Base-by-base conservation (phyloP, 352 stramenopile species). In the Globisporangium recalcitrans region DNA sequence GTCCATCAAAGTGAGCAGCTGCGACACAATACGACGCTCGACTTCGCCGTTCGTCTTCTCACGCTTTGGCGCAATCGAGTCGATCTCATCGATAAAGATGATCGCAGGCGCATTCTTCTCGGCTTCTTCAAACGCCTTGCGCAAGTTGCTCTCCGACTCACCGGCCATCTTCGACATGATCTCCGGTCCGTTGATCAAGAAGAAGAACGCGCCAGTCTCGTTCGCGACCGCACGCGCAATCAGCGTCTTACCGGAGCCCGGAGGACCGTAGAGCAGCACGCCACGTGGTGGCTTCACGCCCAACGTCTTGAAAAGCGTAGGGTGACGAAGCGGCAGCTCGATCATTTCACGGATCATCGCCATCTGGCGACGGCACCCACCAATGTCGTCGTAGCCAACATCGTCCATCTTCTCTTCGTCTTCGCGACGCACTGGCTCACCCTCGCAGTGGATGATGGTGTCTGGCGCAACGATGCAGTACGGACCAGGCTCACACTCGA, bases 1-100 rank as follows among this genome's bases (percentile, higher is more conserved):
- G 72, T 99, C 97, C 98, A 99, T 99, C 9, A 99, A 77, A 14
- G 97, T 99, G 26, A 99, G 77, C 60, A 99, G 79, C 83, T 99
- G 96, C 65, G 84, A 98, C 27, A 99, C 97, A 69, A 99, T 99
- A 65, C 97, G 93, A 56, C 96, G 91, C 74, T 99, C 97, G 21
- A 99, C 96, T 74, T 99, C 97, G 38, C 98, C 98, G 71, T 99
- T 98, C 21, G 97, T 98, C 85, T 99, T 99, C 61, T 99, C 97
- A 78, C 97, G 86, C 80, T 99, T 99, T 1, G 97, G 97, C 9
- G 96, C 97, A 62, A 95, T 92, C 14, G 96, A 99, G 73, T 99
- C 98, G 67, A 99, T 99, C 65, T 99, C 98, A 80, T 99, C 98
- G 74, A 99, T 99, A 70, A 99, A 99, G 67, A 99, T 99, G 73